Conservation (phyloP, 176 grass and related monocot genomes). For the Calamus simplicifolius region DNA sequence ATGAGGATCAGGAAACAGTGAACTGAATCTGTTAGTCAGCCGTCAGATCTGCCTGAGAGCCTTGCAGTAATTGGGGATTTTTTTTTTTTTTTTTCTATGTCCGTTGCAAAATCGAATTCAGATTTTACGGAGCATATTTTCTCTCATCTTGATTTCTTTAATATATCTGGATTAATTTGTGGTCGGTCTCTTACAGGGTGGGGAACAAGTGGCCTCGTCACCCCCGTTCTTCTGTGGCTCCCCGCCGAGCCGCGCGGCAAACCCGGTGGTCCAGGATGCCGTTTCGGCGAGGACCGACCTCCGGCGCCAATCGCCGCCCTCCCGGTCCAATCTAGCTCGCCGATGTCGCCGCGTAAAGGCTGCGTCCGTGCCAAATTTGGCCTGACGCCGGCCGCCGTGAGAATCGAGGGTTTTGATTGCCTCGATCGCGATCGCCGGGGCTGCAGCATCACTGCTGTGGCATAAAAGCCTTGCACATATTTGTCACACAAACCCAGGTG, state of each 20-base stretch:
- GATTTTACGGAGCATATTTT: no score
- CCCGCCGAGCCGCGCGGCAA: constrained; percentile 4
- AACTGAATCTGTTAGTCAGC: no score
- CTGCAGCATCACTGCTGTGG: neutral
- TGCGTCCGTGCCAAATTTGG: constrained; percentile 14
- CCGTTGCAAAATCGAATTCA: no score
- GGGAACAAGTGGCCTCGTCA: constrained; percentile 7
- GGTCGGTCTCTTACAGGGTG: neutral
- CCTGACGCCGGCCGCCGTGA: neutral
- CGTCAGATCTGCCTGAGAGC: no score
- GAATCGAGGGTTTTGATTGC: constrained; percentile 13
- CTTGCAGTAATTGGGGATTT: no score
- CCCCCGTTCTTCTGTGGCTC: constrained; percentile 23
- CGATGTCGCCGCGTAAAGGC: constrained; percentile 1
- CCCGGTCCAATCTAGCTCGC: neutral
- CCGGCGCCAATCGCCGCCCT: neutral
- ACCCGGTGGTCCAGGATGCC: constrained; percentile 18
- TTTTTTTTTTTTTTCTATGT: no score
- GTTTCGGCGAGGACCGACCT: constrained; percentile 6
- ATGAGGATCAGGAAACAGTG: no score
- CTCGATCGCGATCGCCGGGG: neutral
- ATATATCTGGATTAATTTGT: no score
- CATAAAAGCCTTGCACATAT: neutral
- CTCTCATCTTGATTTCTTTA: no score
- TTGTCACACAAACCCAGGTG: no score